Evolutionary conservation across 2,329 filamentous ascomycete species (phyloP).

Genomic region (Phialophora expanda): DNA sequence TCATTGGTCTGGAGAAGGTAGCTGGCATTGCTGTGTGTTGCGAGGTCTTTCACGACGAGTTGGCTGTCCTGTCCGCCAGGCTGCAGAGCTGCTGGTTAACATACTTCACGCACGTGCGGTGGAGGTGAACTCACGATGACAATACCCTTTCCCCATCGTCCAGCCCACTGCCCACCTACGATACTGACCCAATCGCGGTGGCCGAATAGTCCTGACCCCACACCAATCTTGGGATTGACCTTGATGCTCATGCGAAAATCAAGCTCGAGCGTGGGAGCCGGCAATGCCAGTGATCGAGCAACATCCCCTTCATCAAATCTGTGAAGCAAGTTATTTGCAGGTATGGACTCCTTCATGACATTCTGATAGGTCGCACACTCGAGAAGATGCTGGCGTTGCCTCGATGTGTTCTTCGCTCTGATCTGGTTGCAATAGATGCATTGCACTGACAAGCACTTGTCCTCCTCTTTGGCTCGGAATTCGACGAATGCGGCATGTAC

Average conservation of each 20-base stretch:
- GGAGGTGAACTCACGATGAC: conserved; percentile 50
- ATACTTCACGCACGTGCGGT: background rate
- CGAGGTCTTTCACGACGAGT: conserved; percentile 54
- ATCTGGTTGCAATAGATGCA: conserved; percentile 59
- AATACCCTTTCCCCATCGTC: conserved; percentile 58
- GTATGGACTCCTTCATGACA: conserved; percentile 59
- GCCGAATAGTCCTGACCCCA: conserved; percentile 56
- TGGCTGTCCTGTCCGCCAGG: conserved; percentile 59
- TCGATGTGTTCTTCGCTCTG: conserved; percentile 57
- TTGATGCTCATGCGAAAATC: conserved; percentile 61
- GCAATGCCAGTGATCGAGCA: conserved; percentile 54
- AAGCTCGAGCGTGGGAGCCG: conserved; percentile 55
- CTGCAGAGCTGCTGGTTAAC: conserved; percentile 39
- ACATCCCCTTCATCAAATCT: conserved; percentile 57
- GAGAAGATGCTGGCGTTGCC: conserved; percentile 56
- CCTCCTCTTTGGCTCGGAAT: conserved; percentile 37
- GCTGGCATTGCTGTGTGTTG: conserved; percentile 52
- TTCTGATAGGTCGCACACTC: conserved; percentile 57
- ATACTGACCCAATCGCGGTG: conserved; percentile 59
- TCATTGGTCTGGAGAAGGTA: conserved; percentile 58
- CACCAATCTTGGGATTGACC: conserved; percentile 56
- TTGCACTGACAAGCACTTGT: conserved; percentile 55
- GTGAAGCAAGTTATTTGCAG: conserved; percentile 58
- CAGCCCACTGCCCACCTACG: conserved; percentile 58
- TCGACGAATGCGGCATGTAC: conserved; percentile 57